Base-by-base conservation (phyloP, 768 basidiomycete species). In the Artomyces pyxidatus region DNA sequence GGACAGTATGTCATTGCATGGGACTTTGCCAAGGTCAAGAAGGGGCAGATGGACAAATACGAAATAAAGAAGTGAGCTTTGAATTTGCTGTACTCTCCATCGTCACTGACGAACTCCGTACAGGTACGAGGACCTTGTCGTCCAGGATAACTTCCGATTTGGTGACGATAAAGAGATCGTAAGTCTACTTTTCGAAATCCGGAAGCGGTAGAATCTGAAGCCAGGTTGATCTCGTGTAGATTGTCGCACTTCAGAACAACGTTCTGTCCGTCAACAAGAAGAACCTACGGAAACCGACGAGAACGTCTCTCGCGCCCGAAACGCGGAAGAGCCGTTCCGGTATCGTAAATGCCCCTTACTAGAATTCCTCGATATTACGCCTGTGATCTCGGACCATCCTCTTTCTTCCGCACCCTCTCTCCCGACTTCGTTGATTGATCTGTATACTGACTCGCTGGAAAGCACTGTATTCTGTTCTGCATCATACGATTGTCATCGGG, bases 131-230 rank as follows among this genome's bases (percentile, higher is more conserved):
- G 92, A 95, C 59, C 75, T 78, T 40, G 93, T 98, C 50, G 93
- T 98, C 0, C 94, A 96, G 55, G 96, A 99, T 66, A 90, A 86
- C 68, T 99, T 99, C 81, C 89, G 85, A 68, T 98, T 94, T 61
- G 95, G 93, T 12, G 90, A 95, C 59, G 94, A 98, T 68, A 88
- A 91, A 61, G 85, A 97, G 63, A 97, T 99, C 62, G 91, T 92
- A 59, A 61, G 88, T 72, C 27, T 30, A 22, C 45, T 40, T n/a
- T 6, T 37, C 4, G 17, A 10, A 37, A 21, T 8, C n/a, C 27
- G 16, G 12, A 28, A 27, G 40, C 41, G 19, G 25, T 51, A 55
- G 50, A 54, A n/a, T 39, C 23, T 19, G 25, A 35, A 28, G 41
- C 30, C n/a, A n/a, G n/a, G n/a, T n/a, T n/a, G n/a, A n/a, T n/a